A percentile compares a stretch with the other conserved stretches of the same genome.
Evolutionary conservation across 2,329 filamentous ascomycete species (phyloP).

Genomic region (Botrytis aclada): DNA sequence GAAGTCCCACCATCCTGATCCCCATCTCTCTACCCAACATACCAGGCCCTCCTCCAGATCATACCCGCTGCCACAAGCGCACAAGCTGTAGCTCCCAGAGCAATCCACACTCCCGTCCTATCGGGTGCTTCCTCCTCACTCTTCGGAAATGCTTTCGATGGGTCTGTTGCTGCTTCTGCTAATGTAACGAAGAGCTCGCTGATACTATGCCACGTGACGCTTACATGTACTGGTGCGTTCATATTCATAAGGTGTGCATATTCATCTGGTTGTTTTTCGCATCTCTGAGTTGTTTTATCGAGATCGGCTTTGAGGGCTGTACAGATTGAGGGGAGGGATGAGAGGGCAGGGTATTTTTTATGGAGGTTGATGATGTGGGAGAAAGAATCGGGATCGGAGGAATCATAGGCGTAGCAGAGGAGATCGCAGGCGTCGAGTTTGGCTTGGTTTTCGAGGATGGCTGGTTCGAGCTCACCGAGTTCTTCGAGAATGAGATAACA

Average conservation of each 20-base stretch:
- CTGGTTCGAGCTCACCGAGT: conserved; percentile 90
- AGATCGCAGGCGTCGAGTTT: conserved; percentile 93
- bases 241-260: conserved; percentile 85
- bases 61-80: conserved; percentile 61
- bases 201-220: conserved; percentile 90
- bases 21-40: conserved; percentile 22
- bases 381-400: conserved; percentile 93
- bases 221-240: conserved; percentile 89
- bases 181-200: conserved; percentile 89
- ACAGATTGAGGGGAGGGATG: conserved; percentile 88
- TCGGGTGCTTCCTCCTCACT: conserved; percentile 83
- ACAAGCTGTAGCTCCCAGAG: conserved; percentile 69
- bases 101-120: conserved; percentile 80
- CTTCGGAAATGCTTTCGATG: conserved; percentile 84
- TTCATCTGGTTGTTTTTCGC: conserved; percentile 85
- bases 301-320: conserved; percentile 91
- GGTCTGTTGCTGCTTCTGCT: conserved; percentile 88
- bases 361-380: conserved; percentile 83
- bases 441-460: conserved; percentile 85
- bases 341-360: conserved; percentile 74
- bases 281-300: conserved; percentile 94
- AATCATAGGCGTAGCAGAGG: conserved; percentile 94
- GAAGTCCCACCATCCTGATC: no score
- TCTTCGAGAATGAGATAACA: conserved; percentile 96
- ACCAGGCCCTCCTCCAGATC: conserved; percentile 53